Evolutionary conservation across 106 monocot species (phyloP).

Genomic region (Dendrobium catenatum): DNA sequence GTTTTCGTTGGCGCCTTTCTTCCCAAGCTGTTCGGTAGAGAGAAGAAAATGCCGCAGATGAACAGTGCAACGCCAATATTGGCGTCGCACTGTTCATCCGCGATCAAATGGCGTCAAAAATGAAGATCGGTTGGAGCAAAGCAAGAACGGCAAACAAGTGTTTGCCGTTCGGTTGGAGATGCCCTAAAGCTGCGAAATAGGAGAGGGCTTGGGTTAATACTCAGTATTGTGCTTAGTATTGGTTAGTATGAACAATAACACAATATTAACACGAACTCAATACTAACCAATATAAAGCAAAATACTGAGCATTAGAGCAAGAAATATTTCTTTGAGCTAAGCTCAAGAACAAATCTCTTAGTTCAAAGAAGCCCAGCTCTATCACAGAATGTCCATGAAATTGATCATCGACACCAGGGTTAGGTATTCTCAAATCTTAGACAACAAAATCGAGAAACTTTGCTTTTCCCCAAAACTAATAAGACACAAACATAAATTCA

Average conservation of each 20-base stretch:
- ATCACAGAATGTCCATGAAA: not conserved
- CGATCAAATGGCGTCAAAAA: too few relatives aligned
- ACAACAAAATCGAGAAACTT: not conserved
- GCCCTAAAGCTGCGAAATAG: not conserved
- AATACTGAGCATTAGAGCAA: not conserved
- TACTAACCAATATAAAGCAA: not conserved
- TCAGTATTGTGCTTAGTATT: not conserved
- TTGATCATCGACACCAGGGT: not conserved
- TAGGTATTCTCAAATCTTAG: not conserved
- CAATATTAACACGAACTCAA: not conserved
- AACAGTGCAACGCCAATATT: too few relatives aligned
- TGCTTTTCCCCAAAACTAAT: not conserved
- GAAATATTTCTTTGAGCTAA: not conserved
- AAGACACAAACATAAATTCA: not conserved
- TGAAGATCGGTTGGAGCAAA: too few relatives aligned
- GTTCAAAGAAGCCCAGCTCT: not conserved
- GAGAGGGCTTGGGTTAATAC: not conserved
- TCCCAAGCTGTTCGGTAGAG: too few relatives aligned
- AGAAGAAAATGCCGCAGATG: too few relatives aligned
- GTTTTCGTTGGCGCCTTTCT: too few relatives aligned
- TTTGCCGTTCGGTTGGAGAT: too few relatives aligned
- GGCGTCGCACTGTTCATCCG: too few relatives aligned
- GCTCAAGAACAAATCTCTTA: too few relatives aligned
- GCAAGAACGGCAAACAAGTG: too few relatives aligned
- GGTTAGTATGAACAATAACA: not conserved